Conservation (phyloP, 2,329 filamentous ascomycete species). For the Trichoderma gracile region DNA sequence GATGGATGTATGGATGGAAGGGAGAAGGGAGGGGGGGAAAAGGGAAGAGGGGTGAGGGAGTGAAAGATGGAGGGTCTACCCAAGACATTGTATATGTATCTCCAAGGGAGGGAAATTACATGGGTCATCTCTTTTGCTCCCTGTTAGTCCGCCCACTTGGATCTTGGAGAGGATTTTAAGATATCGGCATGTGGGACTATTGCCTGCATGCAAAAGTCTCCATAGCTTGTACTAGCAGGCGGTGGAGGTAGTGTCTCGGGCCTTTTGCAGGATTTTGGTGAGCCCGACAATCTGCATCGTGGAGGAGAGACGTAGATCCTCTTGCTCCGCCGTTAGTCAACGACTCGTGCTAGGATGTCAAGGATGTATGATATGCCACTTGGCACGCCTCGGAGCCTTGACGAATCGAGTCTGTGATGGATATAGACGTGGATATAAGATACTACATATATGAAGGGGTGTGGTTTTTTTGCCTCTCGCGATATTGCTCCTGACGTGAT, state of each 20-base stretch:
- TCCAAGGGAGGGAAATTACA: neutral
- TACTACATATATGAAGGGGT: neutral
- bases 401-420: neutral
- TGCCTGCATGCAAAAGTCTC: constrained; percentile 3
- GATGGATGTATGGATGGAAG: too few relatives aligned
- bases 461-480: neutral
- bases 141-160: too few relatives aligned
- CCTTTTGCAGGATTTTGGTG: constrained; percentile 16
- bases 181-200: neutral
- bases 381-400: neutral
- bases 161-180: neutral
- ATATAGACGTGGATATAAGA: neutral
- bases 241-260: constrained; percentile 2
- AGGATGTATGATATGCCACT: neutral
- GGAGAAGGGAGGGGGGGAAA: too few relatives aligned
- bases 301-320: neutral
- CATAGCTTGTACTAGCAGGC: neutral
- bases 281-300: constrained; percentile 1
- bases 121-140: neutral
- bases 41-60: neutral
- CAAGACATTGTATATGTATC: neutral
- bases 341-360: too few relatives aligned
- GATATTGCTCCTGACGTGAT: neutral
- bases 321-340: neutral
- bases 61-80: neutral